Evolutionary conservation across 2,329 filamentous ascomycete genomes (phyloP).

Genomic region (Phymatotrichopsis omnivora): DNA sequence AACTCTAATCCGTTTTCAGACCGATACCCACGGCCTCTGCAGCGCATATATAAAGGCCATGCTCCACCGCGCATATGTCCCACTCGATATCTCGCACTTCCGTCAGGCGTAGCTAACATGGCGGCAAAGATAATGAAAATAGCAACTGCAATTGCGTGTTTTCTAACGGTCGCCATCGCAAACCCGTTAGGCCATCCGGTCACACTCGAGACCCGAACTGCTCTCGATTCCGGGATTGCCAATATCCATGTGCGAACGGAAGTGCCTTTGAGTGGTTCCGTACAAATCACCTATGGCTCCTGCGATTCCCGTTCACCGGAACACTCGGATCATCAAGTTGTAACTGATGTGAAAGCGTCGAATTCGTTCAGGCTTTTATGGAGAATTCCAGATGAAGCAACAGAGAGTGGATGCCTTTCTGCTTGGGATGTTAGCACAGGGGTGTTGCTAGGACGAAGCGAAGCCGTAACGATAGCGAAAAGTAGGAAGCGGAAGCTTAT

Average conservation of each 20-base stretch:
- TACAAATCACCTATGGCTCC: conserved; percentile 13
- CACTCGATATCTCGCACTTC: no score
- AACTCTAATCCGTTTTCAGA: no score
- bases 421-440: conserved; percentile 36
- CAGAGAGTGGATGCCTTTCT: conserved; percentile 38
- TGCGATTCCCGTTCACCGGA: conserved; percentile 1
- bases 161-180: no score
- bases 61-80: no score
- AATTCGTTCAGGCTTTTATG: conserved; percentile 34
- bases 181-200: no score
- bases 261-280: conserved; percentile 1
- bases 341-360: conserved; percentile 1
- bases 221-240: conserved; percentile 16
- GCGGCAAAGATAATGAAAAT: no score
- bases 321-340: conserved; percentile 12
- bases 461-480: conserved; percentile 35
- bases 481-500: conserved; percentile 26
- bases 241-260: conserved; percentile 19
- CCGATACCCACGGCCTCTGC: no score
- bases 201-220: conserved; percentile 10
- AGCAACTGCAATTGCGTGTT: no score
- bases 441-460: conserved; percentile 38
- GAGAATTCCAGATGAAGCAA: conserved; percentile 38
- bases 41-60: no score
- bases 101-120: no score